Evolutionary conservation across 306 rosid genomes (phyloP), one percentile per base, ranked within the genome.

Genomic region (Quercus wislizeni): DNA sequence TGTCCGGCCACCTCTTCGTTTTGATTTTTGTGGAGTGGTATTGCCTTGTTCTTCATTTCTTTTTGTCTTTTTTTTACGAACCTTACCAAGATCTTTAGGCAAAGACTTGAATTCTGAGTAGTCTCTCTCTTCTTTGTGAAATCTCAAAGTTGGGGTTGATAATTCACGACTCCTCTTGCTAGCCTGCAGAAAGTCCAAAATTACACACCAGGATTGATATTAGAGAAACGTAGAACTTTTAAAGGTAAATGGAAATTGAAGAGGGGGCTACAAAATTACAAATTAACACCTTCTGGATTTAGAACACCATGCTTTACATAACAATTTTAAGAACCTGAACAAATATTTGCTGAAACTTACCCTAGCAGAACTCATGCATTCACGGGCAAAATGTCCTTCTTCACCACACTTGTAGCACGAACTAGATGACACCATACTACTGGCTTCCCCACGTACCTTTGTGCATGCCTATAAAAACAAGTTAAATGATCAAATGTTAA

Each of bases 301-400:
- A 19, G 5, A 73, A 54, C 1, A 31, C 21, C n/a, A 55, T 21
- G 10, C 9, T 14, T 55, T 20, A 27, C 19, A 64, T 18, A 52
- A 38, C 33, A 43, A 8, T 31, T 51, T 20, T 25, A 21, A 8
- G 33, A 55, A 43, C 74, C 2, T 6, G 6, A 64, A 27, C 15
- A 57, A 18, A 10, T 49, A 55, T 18, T 75, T 77, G 69, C 28
- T 23, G 56, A 74, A 35, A 73, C 20, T 83, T 82, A 91, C 95
- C 91, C 84, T 86, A 1, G 78, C 11, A 55, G 80, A 76, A 85
- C 74, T 87, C 43, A 72, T 64, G 86, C 98, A 94, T 76, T 92
- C 98, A 69, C 98, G 89, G 28, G 99, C 98, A 82, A 93, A 87
- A 90, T 96, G 99, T 74, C 99, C 99, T 76, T 51, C 92, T 78